Percentiles rank a stretch among this genome's conserved stretches.
Evolutionary conservation across 352 stramenopile species (phyloP).

Genomic region (Globisporangium canariense): DNA sequence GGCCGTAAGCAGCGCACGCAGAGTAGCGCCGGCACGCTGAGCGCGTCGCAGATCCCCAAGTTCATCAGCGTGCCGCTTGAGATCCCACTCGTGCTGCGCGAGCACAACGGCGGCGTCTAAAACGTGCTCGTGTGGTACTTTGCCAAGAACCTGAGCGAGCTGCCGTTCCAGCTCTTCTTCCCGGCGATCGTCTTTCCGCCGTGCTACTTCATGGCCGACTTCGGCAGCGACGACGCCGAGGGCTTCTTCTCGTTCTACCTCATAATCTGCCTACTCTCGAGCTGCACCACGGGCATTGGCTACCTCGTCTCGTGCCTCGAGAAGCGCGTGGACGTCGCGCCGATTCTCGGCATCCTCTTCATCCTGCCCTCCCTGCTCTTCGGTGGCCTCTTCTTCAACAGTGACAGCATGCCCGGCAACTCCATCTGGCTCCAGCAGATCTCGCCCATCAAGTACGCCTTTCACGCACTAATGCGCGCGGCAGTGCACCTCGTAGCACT

Average conservation of each 20-base stretch:
- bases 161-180: constrained; percentile 33
- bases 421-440: constrained; percentile 35
- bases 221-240: constrained; percentile 25
- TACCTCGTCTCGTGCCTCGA: constrained; percentile 34
- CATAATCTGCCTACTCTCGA: constrained; percentile 25
- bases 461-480: constrained; percentile 32
- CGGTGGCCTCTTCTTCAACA: constrained; percentile 36
- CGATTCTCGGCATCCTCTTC: constrained; percentile 30
- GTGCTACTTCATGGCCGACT: constrained; percentile 40
- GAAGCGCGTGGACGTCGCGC: constrained; percentile 25
- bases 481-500: too few relatives aligned
- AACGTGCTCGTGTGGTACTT: constrained; percentile 32
- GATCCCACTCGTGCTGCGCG: constrained; percentile 33
- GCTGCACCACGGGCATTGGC: constrained; percentile 20
- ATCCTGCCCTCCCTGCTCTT: constrained; percentile 34
- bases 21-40: constrained; percentile 28
- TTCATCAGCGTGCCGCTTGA: constrained; percentile 34
- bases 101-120: constrained; percentile 35
- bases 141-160: constrained; percentile 38
- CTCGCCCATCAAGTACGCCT: constrained; percentile 38
- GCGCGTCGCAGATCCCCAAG: constrained; percentile 23
- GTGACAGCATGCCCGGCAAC: constrained; percentile 24
- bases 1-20: constrained; percentile 21
- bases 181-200: constrained; percentile 26
- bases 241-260: constrained; percentile 36